Conservation (phyloP, 1,284 basidiomycete species). For the Ceratorhiza oryzae-sativae region DNA sequence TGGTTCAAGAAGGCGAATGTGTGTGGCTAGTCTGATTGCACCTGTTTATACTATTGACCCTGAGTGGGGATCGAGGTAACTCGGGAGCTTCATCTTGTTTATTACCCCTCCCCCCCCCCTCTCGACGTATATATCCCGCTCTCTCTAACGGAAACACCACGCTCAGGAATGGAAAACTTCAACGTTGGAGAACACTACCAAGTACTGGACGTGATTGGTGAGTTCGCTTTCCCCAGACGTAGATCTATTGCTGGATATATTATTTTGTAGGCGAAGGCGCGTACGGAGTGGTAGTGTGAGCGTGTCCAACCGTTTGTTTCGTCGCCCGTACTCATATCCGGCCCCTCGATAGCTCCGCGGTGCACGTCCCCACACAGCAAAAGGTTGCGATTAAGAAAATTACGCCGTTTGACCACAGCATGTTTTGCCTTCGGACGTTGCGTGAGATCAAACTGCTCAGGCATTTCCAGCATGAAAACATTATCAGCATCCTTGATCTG, state of each 20-base stretch:
- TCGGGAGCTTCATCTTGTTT: slow-evolving; percentile 25
- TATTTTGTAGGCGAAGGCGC: slow-evolving; percentile 70
- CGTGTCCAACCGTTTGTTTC: slow-evolving; percentile 26
- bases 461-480: slow-evolving; percentile 80
- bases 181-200: slow-evolving; percentile 57
- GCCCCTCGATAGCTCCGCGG: slow-evolving; percentile 61
- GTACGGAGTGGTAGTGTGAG: slow-evolving; percentile 74
- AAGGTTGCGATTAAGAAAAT: slow-evolving; percentile 83
- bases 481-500: slow-evolving; percentile 86
- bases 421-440: slow-evolving; percentile 87
- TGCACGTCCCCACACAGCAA: slow-evolving; percentile 68
- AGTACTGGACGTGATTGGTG: slow-evolving; percentile 75
- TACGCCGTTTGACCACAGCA: slow-evolving; percentile 85
- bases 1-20: background rate
- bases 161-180: slow-evolving; percentile 25
- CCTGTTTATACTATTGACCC: slow-evolving; percentile 21
- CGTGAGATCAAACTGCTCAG: slow-evolving; percentile 87
- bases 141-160: background rate
- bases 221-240: slow-evolving; percentile 20
- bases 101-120: slow-evolving; percentile 2
- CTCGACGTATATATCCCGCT: background rate
- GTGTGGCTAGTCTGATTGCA: slow-evolving; percentile 22
- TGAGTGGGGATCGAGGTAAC: slow-evolving; percentile 30
- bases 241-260: slow-evolving; percentile 24
- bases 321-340: background rate